A percentile compares a stretch with the other conserved stretches of the same genome.
Evolutionary conservation across 2,329 filamentous ascomycete genomes (phyloP).

Genomic region (Nemania serpens): DNA sequence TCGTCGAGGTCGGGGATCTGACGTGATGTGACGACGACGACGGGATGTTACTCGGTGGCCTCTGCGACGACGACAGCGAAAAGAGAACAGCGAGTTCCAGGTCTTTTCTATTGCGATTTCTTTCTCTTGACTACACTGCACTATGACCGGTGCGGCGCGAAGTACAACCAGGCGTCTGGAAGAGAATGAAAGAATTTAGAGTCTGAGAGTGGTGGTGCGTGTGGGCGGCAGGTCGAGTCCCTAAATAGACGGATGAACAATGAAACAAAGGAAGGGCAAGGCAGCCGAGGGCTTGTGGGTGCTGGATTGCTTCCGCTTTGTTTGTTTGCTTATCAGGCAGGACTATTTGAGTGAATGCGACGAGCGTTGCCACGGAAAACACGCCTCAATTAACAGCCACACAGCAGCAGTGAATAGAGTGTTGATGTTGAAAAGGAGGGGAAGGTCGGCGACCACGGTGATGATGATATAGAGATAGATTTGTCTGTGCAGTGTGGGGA

Average conservation of each 20-base stretch:
- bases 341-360: conserved; percentile 22
- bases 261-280: conserved; percentile 32
- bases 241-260: conserved; percentile 32
- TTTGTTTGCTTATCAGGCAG: conserved; percentile 23
- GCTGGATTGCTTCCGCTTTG: conserved; percentile 33
- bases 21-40: conserved; percentile 39
- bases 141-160: conserved; percentile 41
- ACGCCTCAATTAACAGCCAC: conserved; percentile 20
- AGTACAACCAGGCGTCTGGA: conserved; percentile 22
- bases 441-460: conserved; percentile 4
- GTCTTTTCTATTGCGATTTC: conserved; percentile 39
- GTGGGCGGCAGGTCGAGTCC: conserved; percentile 32
- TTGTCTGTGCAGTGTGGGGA: conserved; percentile 6
- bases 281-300: conserved; percentile 12
- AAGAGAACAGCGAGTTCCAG: conserved; percentile 23
- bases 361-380: conserved; percentile 24
- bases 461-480: conserved; percentile 2
- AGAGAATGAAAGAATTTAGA: conserved; percentile 20
- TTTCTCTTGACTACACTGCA: conserved; percentile 41
- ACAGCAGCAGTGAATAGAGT: not conserved
- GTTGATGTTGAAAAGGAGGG: conserved; percentile 9
- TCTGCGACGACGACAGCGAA: conserved; percentile 35
- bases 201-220: conserved; percentile 19
- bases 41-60: conserved; percentile 36
- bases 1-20: conserved; percentile 39